These are phyloP conservation scores for Nakataea oryzae DNA, from an alignment of 2,329 filamentous ascomycete species.

Conservation along the genomic window DNA sequence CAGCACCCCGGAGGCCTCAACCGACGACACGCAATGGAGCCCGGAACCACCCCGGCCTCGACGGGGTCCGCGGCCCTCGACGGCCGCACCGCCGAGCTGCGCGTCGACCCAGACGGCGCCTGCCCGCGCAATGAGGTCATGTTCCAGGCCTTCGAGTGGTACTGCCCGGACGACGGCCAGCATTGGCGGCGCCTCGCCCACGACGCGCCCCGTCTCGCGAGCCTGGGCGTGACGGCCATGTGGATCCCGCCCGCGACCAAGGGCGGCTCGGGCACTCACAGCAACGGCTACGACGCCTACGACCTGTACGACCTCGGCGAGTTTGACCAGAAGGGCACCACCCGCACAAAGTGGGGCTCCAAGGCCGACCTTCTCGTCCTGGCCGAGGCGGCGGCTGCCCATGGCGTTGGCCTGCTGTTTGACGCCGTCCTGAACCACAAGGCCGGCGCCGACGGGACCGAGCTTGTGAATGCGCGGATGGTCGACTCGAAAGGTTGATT, in stretches of 20 bases:
- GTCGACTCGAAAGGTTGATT: conserved; percentile 38
- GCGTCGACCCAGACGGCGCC: not conserved
- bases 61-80: too few species aligned
- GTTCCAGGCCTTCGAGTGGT: conserved; percentile 66
- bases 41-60: too few species aligned
- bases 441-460: conserved; percentile 53
- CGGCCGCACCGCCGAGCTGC: too few species aligned
- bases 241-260: conserved; percentile 68
- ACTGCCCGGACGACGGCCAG: conserved; percentile 47
- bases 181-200: conserved; percentile 51
- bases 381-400: conserved; percentile 34
- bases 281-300: conserved; percentile 62
- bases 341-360: conserved; percentile 58
- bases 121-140: conserved; percentile 34
- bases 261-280: conserved; percentile 40
- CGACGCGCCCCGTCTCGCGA: conserved; percentile 41
- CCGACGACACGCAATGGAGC: too few species aligned
- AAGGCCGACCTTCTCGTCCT: conserved; percentile 50
- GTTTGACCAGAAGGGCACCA: conserved; percentile 58
- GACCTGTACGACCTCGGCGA: conserved; percentile 63
- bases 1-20: too few species aligned
- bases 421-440: conserved; percentile 67
- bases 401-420: conserved; percentile 51
- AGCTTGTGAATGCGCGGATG: conserved; percentile 48
- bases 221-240: conserved; percentile 49